Evolutionary conservation across 2,329 filamentous ascomycete genomes (phyloP), one percentile per base, ranked within the genome.

Genomic region (Cladorrhinum sp.): DNA sequence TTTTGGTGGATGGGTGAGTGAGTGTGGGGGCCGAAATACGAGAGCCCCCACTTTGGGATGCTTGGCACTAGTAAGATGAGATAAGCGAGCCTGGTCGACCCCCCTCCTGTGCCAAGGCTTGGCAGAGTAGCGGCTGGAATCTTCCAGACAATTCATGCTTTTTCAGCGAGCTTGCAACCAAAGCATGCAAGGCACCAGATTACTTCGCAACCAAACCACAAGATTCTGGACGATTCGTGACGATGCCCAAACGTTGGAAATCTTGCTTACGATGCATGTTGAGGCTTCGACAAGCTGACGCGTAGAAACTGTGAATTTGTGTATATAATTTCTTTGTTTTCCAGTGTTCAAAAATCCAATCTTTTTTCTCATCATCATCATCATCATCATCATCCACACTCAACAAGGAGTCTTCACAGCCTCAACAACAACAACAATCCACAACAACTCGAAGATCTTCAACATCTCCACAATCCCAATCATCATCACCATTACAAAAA

Each of bases 401-500:
- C 33, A 36, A 36, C 26, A 36, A 36, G 3, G 46, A 26, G 46
- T 50, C 18, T 50, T n/a, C 3, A 51, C 9, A 51, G 49, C 49
- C 49, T 51, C 49, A 51, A 26, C 49, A 51, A 24, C 10, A 51
- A 28, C 49, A 16, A 12, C 49, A 26, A 24, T 4, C 20, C 49
- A 51, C 20, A 12, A 26, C 49, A 24, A 51, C 49, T 51, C 20
- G 55, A 70, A 61, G 42, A 58, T 57, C 61, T n/a, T 72, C 49
- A 64, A 21, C 18, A 21, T 69, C 61, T 67, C 64, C 65, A 69
- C 64, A 64, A 61, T 70, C 65, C 73, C 68, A 65, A 59, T 65
- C 58, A 51, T 20, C 49, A 51, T n/a, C 21, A 24, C 2, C 20
- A 51, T 18, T 20, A 51, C 49, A 10, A 86, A 73, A 72, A 87